Evolutionary conservation across 2,329 filamentous ascomycete genomes (phyloP).

Genomic region (Lanzia echinophila): DNA sequence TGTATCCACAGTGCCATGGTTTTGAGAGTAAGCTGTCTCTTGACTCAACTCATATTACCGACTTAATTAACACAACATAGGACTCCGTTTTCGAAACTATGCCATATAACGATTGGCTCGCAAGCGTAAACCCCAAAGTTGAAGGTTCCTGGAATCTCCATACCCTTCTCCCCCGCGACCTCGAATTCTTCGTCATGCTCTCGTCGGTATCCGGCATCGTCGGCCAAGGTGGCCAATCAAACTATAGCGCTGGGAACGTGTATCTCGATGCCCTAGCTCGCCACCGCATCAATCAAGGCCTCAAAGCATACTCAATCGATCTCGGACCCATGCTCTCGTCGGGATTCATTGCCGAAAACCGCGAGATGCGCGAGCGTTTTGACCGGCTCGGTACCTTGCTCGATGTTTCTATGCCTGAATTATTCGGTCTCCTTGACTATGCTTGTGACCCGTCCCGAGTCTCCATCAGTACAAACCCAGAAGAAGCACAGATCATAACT

Average conservation of each 20-base stretch:
- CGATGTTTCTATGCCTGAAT: not conserved
- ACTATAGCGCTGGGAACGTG: slow-evolving; percentile 26
- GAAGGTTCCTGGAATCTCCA: slow-evolving; percentile 22
- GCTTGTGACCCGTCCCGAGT: not conserved
- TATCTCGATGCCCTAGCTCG: slow-evolving; percentile 21
- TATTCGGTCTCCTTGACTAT: not conserved
- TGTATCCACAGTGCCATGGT: slow-evolving; percentile 43
- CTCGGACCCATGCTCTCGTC: slow-evolving; percentile 13
- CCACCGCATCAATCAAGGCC: slow-evolving; percentile 9
- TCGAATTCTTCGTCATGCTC: slow-evolving; percentile 21
- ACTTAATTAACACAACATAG: slow-evolving; percentile 2
- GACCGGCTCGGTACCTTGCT: not conserved
- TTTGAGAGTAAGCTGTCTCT: slow-evolving; percentile 21
- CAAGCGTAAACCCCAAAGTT: slow-evolving; percentile 32
- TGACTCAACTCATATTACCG: not conserved
- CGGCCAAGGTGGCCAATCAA: slow-evolving; percentile 9
- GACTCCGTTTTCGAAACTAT: slow-evolving; percentile 27
- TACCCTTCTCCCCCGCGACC: slow-evolving; percentile 6
- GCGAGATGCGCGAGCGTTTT: slow-evolving; percentile 10
- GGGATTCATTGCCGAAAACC: slow-evolving; percentile 19
- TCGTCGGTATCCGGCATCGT: slow-evolving; percentile 30
- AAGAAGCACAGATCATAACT: not conserved
- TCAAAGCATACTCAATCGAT: slow-evolving; percentile 13
- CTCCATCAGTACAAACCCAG: not conserved
- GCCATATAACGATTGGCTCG: slow-evolving; percentile 32